Evolutionary conservation across 495 filamentous ascomycete species (phyloP).

Genomic region (Aspergillus taichungensis): DNA sequence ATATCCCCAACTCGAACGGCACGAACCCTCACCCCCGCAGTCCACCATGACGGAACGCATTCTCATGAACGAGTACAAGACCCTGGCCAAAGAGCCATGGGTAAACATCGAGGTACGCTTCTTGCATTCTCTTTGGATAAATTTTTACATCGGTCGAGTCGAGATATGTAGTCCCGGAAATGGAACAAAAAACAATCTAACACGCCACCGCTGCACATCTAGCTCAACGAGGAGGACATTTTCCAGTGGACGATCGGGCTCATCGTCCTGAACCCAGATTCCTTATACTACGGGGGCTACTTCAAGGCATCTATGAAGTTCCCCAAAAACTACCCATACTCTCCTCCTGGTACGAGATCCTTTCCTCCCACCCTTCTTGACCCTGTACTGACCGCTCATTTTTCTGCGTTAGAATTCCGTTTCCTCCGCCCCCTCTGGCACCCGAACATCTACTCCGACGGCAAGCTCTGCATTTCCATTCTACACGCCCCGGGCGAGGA

Average conservation of each 20-base stretch:
- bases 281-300: slow-evolving; percentile 85
- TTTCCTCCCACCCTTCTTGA: neutral
- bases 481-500: slow-evolving; percentile 89
- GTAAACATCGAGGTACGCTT: slow-evolving; percentile 70
- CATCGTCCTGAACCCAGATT: slow-evolving; percentile 86
- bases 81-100: slow-evolving; percentile 81
- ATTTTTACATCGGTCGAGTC: neutral
- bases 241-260: slow-evolving; percentile 81
- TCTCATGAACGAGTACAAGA: slow-evolving; percentile 82
- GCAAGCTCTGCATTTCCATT: slow-evolving; percentile 92
- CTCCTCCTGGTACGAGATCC: slow-evolving; percentile 61
- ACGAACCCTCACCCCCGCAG: neutral
- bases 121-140: neutral
- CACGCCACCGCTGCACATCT: neutral
- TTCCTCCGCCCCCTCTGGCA: slow-evolving; percentile 79
- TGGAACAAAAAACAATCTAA: neutral
- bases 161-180: too few species aligned
- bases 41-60: slow-evolving; percentile 61
- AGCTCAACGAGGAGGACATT: slow-evolving; percentile 68
- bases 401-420: slow-evolving; percentile 52
- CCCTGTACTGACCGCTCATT: neutral
- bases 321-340: slow-evolving; percentile 80
- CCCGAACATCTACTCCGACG: slow-evolving; percentile 88
- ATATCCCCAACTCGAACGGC: too few species aligned
- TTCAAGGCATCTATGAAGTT: slow-evolving; percentile 87